Conservation (phyloP, 805 yeast species). For the Phaffomyces opuntiae region DNA sequence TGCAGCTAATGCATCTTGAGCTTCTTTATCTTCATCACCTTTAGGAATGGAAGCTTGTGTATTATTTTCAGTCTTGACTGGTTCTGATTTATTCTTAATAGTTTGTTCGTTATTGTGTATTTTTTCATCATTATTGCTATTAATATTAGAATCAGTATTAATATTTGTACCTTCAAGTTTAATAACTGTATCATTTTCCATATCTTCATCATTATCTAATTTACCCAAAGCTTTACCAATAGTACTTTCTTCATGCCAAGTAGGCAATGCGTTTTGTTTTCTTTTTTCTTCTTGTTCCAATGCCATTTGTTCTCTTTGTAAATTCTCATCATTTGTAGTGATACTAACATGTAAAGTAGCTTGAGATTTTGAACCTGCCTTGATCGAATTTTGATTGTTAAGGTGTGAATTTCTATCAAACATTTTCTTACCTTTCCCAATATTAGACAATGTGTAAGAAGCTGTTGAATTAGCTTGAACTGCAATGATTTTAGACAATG, state of each 20-base stretch:
- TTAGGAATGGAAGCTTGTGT: conserved; percentile 8
- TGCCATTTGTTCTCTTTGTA: conserved; percentile 56
- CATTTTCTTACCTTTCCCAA: conserved; percentile 34
- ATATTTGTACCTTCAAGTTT: too few relatives aligned
- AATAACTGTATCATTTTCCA: too few relatives aligned
- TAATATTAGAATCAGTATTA: too few relatives aligned
- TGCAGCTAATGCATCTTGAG: conserved; percentile 22
- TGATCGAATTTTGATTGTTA: conserved; percentile 35
- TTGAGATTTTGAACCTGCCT: conserved; percentile 58
- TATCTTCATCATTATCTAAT: conserved; percentile 46
- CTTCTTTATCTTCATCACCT: conserved; percentile 20
- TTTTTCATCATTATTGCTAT: conserved; percentile 24
- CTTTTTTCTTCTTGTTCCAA: conserved; percentile 63
- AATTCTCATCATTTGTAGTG: conserved; percentile 74
- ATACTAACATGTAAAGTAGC: conserved; percentile 88
- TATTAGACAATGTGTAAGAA: conserved; percentile 56
- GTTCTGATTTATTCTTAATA: conserved; percentile 2
- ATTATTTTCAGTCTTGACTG: conserved; percentile 1
- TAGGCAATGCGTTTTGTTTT: conserved; percentile 91
- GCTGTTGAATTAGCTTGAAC: conserved; percentile 67
- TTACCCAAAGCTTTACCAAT: conserved; percentile 64
- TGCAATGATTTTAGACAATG: conserved; percentile 77
- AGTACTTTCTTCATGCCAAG: conserved; percentile 92
- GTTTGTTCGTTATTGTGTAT: not conserved
- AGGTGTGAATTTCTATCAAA: conserved; percentile 31